Percentiles rank a stretch among this genome's conserved stretches.
Conservation (phyloP, 805 yeast genomes). For the Candida ovalis region DNA sequence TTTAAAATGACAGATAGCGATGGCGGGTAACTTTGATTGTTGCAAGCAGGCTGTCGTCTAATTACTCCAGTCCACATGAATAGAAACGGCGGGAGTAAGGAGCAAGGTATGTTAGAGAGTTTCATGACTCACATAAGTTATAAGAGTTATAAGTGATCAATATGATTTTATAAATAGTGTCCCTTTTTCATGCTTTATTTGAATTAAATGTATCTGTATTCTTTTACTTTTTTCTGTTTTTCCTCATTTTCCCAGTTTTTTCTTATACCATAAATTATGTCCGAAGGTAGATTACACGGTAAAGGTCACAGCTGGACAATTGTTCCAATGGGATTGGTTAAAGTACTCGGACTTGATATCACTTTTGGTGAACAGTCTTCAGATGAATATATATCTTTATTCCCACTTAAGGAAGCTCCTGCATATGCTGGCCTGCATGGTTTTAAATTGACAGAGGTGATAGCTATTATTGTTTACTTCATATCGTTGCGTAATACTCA, state of each 20-base stretch:
- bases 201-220: neutral
- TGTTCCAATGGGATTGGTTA: conserved; percentile 42
- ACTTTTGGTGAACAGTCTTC: conserved; percentile 18
- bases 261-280: too few species aligned
- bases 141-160: too few species aligned
- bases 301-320: conserved; percentile 29
- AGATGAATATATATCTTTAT: conserved; percentile 39
- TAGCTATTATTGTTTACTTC: conserved; percentile 58
- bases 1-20: neutral
- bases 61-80: too few species aligned
- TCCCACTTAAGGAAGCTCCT: conserved; percentile 67
- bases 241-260: neutral
- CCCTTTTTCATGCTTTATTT: neutral
- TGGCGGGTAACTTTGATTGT: neutral
- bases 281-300: conserved; percentile 34
- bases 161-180: too few species aligned
- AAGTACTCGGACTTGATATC: conserved; percentile 58
- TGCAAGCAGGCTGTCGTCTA: neutral
- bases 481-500: conserved; percentile 38
- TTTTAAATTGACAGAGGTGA: conserved; percentile 62
- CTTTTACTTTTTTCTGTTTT: neutral
- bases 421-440: conserved; percentile 70
- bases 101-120: too few species aligned
- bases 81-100: too few species aligned
- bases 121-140: too few species aligned